Percentiles rank a stretch among this genome's conserved stretches.
phyloP scores from a whole-genome alignment of 1,139 yeast species.

The Lodderomyces parapsilosis region DNA sequence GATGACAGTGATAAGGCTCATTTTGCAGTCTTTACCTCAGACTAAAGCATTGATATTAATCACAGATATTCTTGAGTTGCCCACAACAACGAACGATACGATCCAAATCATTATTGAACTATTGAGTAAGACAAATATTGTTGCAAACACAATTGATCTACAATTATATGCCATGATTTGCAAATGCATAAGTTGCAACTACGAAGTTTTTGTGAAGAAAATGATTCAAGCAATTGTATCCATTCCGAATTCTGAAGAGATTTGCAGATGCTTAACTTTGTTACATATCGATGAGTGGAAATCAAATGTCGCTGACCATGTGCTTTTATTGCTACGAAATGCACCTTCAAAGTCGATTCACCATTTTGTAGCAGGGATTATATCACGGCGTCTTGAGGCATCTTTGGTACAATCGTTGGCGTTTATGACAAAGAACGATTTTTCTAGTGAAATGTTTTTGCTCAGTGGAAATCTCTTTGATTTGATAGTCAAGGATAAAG shows the following conservation, averaged over 20 bases:
- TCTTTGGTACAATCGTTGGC: conserved; percentile 8
- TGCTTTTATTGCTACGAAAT: conserved; percentile 30
- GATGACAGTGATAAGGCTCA: conserved; percentile 22
- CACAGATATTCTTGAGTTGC: conserved; percentile 15
- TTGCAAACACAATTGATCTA: conserved; percentile 22
- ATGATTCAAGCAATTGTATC: conserved; percentile 36
- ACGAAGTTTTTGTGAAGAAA: conserved; percentile 29
- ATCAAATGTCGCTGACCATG: conserved; percentile 29
- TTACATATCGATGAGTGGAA: conserved; percentile 31
- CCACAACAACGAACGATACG: not conserved
- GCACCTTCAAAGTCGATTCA: conserved; percentile 34
- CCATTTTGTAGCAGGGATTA: conserved; percentile 15
- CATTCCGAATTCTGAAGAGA: conserved; percentile 25
- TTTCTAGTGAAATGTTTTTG: conserved; percentile 9
- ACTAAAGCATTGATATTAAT: conserved; percentile 22
- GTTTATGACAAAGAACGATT: conserved; percentile 12
- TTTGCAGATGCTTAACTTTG: conserved; percentile 19
- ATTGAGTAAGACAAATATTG: conserved; percentile 9
- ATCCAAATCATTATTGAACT: not conserved
- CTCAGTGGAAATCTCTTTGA: conserved; percentile 7
- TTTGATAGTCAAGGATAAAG: not conserved
- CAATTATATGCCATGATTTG: conserved; percentile 27
- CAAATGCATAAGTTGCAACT: conserved; percentile 20
- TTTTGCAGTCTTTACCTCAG: conserved; percentile 24
- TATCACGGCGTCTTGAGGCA: conserved; percentile 5